Evolutionary conservation across 192 early-diverging fungal species (phyloP).

Genomic region (Mortierella hygrophila): DNA sequence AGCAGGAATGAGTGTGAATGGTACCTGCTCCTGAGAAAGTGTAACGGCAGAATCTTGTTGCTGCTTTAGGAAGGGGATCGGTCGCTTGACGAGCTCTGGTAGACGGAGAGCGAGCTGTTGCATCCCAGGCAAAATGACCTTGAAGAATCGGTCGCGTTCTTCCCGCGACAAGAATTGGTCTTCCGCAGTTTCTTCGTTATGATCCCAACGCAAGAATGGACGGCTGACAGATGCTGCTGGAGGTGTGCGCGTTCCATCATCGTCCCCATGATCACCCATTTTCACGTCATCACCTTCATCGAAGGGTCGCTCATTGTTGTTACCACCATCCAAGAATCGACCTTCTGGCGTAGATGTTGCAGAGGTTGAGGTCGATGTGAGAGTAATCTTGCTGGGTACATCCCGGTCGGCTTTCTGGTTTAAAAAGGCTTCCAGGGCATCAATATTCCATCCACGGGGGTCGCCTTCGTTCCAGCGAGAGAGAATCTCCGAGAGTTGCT

Average conservation of each 20-base stretch:
- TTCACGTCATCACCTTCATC: background rate
- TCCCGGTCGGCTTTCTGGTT: conserved; percentile 17
- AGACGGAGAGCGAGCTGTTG: conserved; percentile 37
- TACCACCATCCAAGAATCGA: background rate
- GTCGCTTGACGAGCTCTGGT: conserved; percentile 46
- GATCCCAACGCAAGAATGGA: background rate
- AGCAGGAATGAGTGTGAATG: background rate
- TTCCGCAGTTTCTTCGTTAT: conserved; percentile 6
- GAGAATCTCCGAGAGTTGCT: conserved; percentile 25
- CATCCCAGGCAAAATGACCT: conserved; percentile 25
- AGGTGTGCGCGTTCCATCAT: background rate
- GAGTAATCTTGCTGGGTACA: background rate
- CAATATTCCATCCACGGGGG: conserved; percentile 5
- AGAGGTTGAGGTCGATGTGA: background rate
- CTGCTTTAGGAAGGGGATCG: conserved; percentile 38
- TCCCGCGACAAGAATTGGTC: conserved; percentile 22
- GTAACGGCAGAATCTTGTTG: conserved; percentile 41
- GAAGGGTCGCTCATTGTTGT: background rate
- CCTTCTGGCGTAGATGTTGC: background rate
- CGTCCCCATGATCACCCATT: background rate
- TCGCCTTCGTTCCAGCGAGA: conserved; percentile 26
- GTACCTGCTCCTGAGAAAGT: conserved; percentile 50
- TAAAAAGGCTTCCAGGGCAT: conserved; percentile 33
- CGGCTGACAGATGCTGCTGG: background rate
- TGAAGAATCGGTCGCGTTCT: conserved; percentile 38